These are phyloP conservation scores for Hericium alpestre DNA, from an alignment of 768 basidiomycete species.

Conservation along the genomic window DNA sequence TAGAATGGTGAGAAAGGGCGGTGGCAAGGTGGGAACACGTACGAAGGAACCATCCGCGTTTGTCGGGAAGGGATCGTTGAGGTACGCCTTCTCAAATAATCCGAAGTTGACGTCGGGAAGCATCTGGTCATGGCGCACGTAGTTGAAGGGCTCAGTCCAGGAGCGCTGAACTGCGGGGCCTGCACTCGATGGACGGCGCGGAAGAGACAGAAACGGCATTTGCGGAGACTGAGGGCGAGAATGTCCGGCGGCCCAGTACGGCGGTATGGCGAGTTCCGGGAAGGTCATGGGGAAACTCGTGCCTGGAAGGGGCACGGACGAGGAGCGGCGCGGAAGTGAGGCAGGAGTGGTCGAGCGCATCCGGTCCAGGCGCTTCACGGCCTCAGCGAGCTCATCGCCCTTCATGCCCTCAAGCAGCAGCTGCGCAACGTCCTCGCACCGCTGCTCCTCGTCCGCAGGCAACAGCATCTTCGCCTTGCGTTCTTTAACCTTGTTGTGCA, in stretches of 20 bases:
- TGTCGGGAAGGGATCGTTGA: slow-evolving; percentile 8
- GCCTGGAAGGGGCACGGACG: slow-evolving; percentile 11
- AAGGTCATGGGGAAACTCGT: slow-evolving; percentile 9
- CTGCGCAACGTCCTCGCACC: slow-evolving; percentile 13
- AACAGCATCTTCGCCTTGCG: slow-evolving; percentile 15
- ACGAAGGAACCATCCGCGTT: slow-evolving; percentile 10
- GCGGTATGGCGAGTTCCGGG: slow-evolving; percentile 8
- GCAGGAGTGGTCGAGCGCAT: slow-evolving; percentile 11
- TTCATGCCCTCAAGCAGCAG: slow-evolving; percentile 14
- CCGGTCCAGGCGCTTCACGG: slow-evolving; percentile 12
- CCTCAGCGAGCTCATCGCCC: slow-evolving; percentile 14
- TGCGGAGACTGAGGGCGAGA: slow-evolving; percentile 7
- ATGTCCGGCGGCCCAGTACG: not conserved
- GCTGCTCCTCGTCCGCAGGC: slow-evolving; percentile 12
- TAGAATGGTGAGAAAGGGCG: not conserved
- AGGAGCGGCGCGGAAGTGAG: slow-evolving; percentile 10
- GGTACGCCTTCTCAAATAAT: slow-evolving; percentile 8
- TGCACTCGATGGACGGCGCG: slow-evolving; percentile 14
- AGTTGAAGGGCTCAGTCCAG: slow-evolving; percentile 7
- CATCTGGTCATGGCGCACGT: slow-evolving; percentile 8
- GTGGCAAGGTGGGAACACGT: not conserved
- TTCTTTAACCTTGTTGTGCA: slow-evolving; percentile 37
- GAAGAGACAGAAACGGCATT: slow-evolving; percentile 3
- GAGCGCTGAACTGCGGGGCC: slow-evolving; percentile 7
- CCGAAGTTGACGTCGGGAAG: slow-evolving; percentile 11